Conservation (phyloP, 2,329 filamentous ascomycete species). For the Alternaria arbusti region DNA sequence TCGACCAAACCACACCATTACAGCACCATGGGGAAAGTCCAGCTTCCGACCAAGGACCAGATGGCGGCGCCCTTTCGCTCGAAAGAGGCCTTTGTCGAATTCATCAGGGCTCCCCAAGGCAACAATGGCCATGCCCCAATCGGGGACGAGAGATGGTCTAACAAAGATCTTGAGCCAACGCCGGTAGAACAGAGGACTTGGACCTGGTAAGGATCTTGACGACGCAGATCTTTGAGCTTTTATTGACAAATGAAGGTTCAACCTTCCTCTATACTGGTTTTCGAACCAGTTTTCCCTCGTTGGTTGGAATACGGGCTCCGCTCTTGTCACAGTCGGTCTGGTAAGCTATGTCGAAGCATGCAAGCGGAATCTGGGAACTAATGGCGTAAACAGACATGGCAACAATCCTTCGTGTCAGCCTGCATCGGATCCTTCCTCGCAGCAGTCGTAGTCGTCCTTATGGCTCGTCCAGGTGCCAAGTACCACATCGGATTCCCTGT, state of each 20-base stretch:
- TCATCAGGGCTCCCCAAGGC: slow-evolving; percentile 19
- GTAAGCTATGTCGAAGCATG: slow-evolving; percentile 1
- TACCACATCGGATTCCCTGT: slow-evolving; percentile 33
- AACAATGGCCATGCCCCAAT: slow-evolving; percentile 19
- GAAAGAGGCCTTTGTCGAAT: slow-evolving; percentile 26
- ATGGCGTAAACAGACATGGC: slow-evolving; percentile 24
- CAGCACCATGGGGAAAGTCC: slow-evolving; percentile 10
- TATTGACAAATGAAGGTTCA: slow-evolving; percentile 14
- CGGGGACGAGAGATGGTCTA: slow-evolving; percentile 30
- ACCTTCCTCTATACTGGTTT: slow-evolving; percentile 31
- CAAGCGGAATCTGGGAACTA: not conserved
- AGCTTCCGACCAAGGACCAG: slow-evolving; percentile 3
- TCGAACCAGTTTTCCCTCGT: slow-evolving; percentile 28
- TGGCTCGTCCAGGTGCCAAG: slow-evolving; percentile 31
- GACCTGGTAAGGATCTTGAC: slow-evolving; percentile 23
- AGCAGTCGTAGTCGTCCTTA: slow-evolving; percentile 27
- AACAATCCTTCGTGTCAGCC: slow-evolving; percentile 30
- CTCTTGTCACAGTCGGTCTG: slow-evolving; percentile 24
- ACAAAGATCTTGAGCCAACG: slow-evolving; percentile 34
- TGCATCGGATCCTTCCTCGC: slow-evolving; percentile 30
- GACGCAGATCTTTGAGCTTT: not conserved
- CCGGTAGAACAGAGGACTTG: slow-evolving; percentile 29
- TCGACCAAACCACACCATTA: not conserved
- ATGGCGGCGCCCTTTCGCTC: slow-evolving; percentile 21
- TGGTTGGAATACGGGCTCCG: slow-evolving; percentile 28